Evolutionary conservation across 2,329 filamentous ascomycete genomes (phyloP).

Genomic region (Sordariomycetes sp.): DNA sequence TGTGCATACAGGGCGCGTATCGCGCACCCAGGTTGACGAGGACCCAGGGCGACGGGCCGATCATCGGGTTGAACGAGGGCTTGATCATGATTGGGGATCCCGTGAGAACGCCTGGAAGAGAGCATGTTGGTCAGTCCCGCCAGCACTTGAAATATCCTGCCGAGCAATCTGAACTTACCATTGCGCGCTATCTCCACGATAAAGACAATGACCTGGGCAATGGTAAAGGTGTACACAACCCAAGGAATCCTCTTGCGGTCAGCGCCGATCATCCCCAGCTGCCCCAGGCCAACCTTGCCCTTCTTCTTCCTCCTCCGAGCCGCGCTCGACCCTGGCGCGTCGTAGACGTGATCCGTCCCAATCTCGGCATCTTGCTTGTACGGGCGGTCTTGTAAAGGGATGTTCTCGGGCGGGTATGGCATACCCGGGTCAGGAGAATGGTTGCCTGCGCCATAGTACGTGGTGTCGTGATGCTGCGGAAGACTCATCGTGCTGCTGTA

Average conservation of each 20-base stretch:
- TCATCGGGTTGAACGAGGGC: conserved; percentile 91
- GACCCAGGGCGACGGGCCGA: conserved; percentile 80
- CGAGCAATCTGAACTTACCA: conserved; percentile 36
- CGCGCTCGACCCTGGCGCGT: conserved; percentile 25
- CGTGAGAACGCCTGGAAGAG: conserved; percentile 52
- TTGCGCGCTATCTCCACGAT: conserved; percentile 79
- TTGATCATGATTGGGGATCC: conserved; percentile 66
- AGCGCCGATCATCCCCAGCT: conserved; percentile 45
- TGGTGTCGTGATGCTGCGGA: conserved; percentile 28
- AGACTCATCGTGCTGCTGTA: conserved; percentile 22
- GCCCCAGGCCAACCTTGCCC: conserved; percentile 38
- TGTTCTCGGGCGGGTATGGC: conserved; percentile 32
- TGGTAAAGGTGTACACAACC: conserved; percentile 69
- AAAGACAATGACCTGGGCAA: conserved; percentile 72
- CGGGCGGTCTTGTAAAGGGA: conserved; percentile 39
- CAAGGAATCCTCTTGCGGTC: conserved; percentile 53
- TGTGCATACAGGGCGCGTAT: conserved; percentile 91
- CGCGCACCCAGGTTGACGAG: conserved; percentile 96
- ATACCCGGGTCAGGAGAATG: conserved; percentile 18
- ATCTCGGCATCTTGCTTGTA: conserved; percentile 26
- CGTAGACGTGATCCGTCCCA: conserved; percentile 48
- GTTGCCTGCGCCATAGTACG: conserved; percentile 38
- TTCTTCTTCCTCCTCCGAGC: conserved; percentile 20
- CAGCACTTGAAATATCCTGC: background rate
- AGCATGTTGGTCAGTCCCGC: conserved; percentile 6